Percentiles rank a stretch among this genome's conserved stretches.
Evolutionary conservation across 176 grass and related monocot genomes (phyloP).

Genomic region (Poa pratensis): DNA sequence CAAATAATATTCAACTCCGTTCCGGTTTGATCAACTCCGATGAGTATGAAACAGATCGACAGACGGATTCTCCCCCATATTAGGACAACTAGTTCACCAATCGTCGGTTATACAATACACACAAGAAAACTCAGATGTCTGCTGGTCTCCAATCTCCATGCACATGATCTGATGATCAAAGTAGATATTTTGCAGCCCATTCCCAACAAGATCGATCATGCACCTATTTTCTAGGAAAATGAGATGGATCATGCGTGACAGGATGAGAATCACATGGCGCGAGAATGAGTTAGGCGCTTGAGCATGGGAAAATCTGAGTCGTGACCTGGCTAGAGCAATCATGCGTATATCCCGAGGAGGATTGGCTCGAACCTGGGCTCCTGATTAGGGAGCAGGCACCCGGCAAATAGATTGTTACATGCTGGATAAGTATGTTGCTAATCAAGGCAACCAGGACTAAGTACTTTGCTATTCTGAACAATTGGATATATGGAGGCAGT

Average conservation of each 20-base stretch:
- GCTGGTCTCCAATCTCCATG: constrained; percentile 5
- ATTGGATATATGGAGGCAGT: too few species aligned
- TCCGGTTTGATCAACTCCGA: constrained; percentile 24
- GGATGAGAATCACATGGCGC: constrained; percentile 37
- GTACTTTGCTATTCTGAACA: too few species aligned
- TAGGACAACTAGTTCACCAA: constrained; percentile 19
- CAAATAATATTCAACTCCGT: constrained; percentile 12
- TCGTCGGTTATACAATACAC: not conserved
- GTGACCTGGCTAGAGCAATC: constrained; percentile 35
- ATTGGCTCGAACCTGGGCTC: constrained; percentile 16
- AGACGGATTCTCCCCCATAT: constrained; percentile 28
- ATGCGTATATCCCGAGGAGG: not conserved
- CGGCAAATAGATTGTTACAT: constrained; percentile 3
- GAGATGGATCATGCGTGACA: constrained; percentile 22
- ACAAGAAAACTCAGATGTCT: not conserved
- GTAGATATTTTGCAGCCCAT: constrained; percentile 16
- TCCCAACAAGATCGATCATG: not conserved
- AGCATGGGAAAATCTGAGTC: constrained; percentile 10
- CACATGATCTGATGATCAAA: not conserved
- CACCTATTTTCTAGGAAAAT: not conserved
- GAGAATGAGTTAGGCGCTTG: not conserved
- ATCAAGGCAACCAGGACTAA: too few species aligned
- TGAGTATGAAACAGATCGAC: constrained; percentile 9
- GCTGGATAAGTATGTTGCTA: not conserved
- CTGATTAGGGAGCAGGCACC: constrained; percentile 34